These are phyloP conservation scores for Calvatia gigantea DNA, from an alignment of 768 basidiomycete species.

Conservation along the genomic window DNA sequence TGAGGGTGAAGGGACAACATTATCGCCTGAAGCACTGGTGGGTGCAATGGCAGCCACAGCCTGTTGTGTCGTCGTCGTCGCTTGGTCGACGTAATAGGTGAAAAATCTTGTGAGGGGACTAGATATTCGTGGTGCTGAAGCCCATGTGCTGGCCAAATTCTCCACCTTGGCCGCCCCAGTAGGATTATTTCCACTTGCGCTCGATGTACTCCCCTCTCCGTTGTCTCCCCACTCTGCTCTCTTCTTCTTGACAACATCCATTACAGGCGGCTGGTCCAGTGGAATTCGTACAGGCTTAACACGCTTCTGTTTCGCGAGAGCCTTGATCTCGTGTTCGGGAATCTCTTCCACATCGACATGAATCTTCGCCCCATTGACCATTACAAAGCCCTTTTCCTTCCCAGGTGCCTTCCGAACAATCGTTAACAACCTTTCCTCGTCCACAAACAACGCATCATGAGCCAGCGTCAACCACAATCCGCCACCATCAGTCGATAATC, in stretches of 20 bases:
- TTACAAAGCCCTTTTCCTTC: slow-evolving; percentile 78
- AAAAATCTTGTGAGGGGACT: slow-evolving; percentile 72
- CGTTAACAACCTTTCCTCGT: slow-evolving; percentile 70
- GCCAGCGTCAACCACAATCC: slow-evolving; percentile 92
- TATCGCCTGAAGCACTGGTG: slow-evolving; percentile 36
- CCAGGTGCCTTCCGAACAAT: slow-evolving; percentile 75
- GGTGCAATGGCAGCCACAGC: slow-evolving; percentile 79
- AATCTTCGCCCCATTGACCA: slow-evolving; percentile 85
- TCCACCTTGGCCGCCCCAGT: slow-evolving; percentile 14
- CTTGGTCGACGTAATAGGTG: slow-evolving; percentile 72
- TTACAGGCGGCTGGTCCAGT: slow-evolving; percentile 88
- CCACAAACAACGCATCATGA: slow-evolving; percentile 76
- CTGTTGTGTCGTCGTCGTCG: slow-evolving; percentile 68
- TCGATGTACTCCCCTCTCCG: slow-evolving; percentile 24
- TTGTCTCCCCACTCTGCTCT: slow-evolving; percentile 72
- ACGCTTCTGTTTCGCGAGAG: slow-evolving; percentile 78
- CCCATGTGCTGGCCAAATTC: slow-evolving; percentile 34
- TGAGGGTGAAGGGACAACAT: slow-evolving; percentile 44
- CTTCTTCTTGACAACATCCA: slow-evolving; percentile 64
- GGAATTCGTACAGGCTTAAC: slow-evolving; percentile 84
- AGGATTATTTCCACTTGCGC: slow-evolving; percentile 10
- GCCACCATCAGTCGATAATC: slow-evolving; percentile 81
- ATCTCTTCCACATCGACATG: slow-evolving; percentile 88
- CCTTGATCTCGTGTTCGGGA: slow-evolving; percentile 81
- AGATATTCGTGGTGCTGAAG: slow-evolving; percentile 61